Evolutionary conservation across 2,329 filamentous ascomycete species (phyloP), one percentile per base, ranked within the genome.

Genomic region (Sarocladiaceae sp.): DNA sequence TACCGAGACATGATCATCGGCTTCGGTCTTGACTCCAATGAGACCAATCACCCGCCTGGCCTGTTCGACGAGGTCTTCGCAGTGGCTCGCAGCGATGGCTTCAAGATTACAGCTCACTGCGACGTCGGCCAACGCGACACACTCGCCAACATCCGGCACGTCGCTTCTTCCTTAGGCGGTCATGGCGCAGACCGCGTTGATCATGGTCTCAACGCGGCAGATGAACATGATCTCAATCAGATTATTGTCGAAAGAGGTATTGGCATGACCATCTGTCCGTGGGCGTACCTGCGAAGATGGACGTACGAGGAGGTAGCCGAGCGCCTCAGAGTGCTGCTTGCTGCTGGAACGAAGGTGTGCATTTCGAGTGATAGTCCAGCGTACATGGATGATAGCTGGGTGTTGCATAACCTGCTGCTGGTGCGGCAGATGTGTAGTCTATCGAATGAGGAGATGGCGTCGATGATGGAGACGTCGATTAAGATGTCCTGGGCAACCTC

Each of bases 291-390:
- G 18, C 55, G 57, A 0, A 54, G 55, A 5, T 53, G 52, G 6
- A 53, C 55, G 4, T 61, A 49, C 0, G 60, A 65, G 1, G 72
- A 74, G 8, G 84, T 86, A 0, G 76, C 89, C 54, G 72, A 66
- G 0, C 56, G 56, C 11, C 55, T 62, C 1, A 52, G 80, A 6
- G 71, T 68, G 39, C 82, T 88, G 55, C 65, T 88, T 13, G 76
- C 86, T 29, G 69, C 69, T 3, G 82, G 82, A 0, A 80, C 89
- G 36, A 75, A 70, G 52, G 87, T 89, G 62, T 83, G 79, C 31
- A 81, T 90, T 63, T 88, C 87, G 62, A 86, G 82, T 57, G 86
- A 89, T 62, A 84, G 88, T 62, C 85, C 85, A 51, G 84, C 83
- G 4, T 88, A 88, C 60, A 90, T 91, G 69, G 85, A 86, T 2